Evolutionary conservation across 306 rosid genomes (phyloP).

Genomic region (Dryas octopetala): DNA sequence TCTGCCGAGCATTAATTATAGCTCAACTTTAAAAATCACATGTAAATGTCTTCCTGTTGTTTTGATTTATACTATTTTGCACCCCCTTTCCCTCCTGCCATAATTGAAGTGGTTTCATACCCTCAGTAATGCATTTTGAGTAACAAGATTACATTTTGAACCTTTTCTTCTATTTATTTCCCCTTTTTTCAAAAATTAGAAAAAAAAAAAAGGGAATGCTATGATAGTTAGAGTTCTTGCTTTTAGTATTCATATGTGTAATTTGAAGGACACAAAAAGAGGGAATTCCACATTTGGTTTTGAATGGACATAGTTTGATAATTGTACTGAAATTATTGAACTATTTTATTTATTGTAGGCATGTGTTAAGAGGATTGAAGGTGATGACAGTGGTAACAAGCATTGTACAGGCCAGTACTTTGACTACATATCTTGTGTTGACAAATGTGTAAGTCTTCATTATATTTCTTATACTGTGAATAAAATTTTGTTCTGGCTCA

Average conservation of each 20-base stretch:
- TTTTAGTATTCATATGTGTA: not conserved
- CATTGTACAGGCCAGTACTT: conserved; percentile 83
- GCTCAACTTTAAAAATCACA: not conserved
- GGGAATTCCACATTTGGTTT: not conserved
- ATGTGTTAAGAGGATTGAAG: conserved; percentile 59
- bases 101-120: not conserved
- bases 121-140: not conserved
- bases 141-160: not conserved
- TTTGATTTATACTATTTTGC: not conserved
- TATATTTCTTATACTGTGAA: not conserved
- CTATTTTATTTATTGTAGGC: conserved; percentile 38
- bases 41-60: not conserved
- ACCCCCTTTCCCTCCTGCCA: not conserved
- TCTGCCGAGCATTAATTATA: not conserved
- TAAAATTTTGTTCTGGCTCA: not conserved
- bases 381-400: conserved; percentile 57
- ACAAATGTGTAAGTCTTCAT: conserved; percentile 63
- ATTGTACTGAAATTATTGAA: not conserved
- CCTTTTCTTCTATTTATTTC: not conserved
- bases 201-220: not conserved
- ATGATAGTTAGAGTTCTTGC: not conserved
- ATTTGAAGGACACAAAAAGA: not conserved
- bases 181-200: not conserved
- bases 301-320: not conserved
- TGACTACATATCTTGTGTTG: conserved; percentile 73